Evolutionary conservation across 257 asterid genomes (phyloP).

Genomic region (Solanum dulcamara): DNA sequence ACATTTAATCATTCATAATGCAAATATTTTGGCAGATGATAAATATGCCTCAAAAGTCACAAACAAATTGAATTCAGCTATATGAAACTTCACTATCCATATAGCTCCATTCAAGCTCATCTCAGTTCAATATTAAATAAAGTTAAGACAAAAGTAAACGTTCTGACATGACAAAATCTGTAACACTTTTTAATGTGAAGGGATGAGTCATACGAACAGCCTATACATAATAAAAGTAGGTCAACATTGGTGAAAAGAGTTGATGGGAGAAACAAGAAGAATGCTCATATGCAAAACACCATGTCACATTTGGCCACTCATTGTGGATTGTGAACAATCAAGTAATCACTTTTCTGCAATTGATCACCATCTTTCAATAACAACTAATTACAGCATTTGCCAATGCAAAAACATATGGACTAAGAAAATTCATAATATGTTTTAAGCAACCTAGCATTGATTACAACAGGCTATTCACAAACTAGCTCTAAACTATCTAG

Average conservation of each 20-base stretch:
- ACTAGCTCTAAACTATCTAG: constrained; percentile 1
- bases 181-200: not conserved
- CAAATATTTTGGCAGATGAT: not conserved
- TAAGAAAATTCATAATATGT: not conserved
- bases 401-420: not conserved
- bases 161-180: not conserved
- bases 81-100: not conserved
- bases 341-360: not conserved
- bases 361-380: not conserved
- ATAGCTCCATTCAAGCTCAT: not conserved
- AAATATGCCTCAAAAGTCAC: not conserved
- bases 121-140: too few species aligned
- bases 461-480: constrained; percentile 18
- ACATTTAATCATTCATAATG: not conserved
- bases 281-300: not conserved
- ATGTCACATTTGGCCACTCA: not conserved
- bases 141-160: too few species aligned
- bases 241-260: not conserved
- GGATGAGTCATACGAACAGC: not conserved
- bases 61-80: not conserved
- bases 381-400: not conserved
- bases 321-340: not conserved
- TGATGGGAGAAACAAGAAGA: not conserved
- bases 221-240: not conserved
- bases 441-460: constrained; percentile 7